Evolutionary conservation across 1,139 yeast genomes (phyloP), one percentile per base, ranked within the genome.

Genomic region (Blastobotrys elegans): DNA sequence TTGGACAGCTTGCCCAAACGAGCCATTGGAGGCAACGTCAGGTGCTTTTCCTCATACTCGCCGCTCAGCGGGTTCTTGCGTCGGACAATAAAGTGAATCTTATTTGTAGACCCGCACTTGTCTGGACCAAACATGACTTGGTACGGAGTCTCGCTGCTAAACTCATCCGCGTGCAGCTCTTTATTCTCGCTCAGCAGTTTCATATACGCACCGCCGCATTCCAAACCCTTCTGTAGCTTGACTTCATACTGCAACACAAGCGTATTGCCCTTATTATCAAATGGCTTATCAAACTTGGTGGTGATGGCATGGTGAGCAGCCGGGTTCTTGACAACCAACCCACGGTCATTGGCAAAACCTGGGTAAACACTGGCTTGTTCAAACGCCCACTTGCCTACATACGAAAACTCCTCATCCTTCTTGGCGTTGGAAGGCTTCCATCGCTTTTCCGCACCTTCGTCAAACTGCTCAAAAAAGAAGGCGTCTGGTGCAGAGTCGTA

Each of bases 81-180:
- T 49, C 75, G 77, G 49, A 88, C 61, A 47, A 88, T 85, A 55
- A 89, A 79, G 60, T 85, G 95, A 26, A 89, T 81, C 66, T 81
- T 82, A 69, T 88, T 85, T 42, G 82, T 77, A 44, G 80, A 65
- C 2, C 95, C 95, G 69, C 97, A 90, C 63, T 75, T 77, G 67
- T 90, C 97, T 32, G 97, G 97, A 22, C 97, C 97, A 72, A 90
- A 90, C 94, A 89, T 84, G 54, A 90, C 67, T 63, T 84, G 88
- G 68, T 83, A 88, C 0, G 90, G 85, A 5, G 95, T 75, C 20
- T 74, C 78, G 52, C 77, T 75, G 56, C 70, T 72, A 66, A 84
- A 81, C 58, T 71, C 74, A 52, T 70, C 69, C 10, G 66, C 68
- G 44, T 63, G 66, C 21, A 75, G 68, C 18, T 71, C 72, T 3